These are phyloP conservation scores for Talaromyces sp. DNA, from an alignment of 2,329 filamentous ascomycete species.

Conservation along the genomic window DNA sequence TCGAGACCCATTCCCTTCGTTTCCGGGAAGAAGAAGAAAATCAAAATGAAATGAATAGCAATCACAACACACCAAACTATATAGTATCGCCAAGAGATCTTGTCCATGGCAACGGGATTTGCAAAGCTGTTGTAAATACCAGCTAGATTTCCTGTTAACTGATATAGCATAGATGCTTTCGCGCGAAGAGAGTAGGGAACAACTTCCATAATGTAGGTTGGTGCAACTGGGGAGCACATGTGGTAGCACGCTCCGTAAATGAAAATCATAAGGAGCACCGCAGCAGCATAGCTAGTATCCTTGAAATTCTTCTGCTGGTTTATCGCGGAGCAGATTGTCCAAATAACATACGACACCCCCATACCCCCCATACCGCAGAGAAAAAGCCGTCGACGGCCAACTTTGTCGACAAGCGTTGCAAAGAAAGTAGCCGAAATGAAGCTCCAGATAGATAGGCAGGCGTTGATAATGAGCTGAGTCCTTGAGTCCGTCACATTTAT, in stretches of 20 bases:
- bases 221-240: constrained; percentile 12
- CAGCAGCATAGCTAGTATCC: constrained; percentile 13
- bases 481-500: constrained; percentile 37
- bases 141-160: constrained; percentile 14
- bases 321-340: constrained; percentile 18
- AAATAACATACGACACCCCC: constrained; percentile 18
- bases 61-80: constrained; percentile 19
- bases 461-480: constrained; percentile 39
- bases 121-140: constrained; percentile 18
- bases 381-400: constrained; percentile 16
- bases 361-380: constrained; percentile 19
- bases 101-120: constrained; percentile 19
- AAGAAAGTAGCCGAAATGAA: constrained; percentile 12
- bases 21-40: constrained; percentile 52
- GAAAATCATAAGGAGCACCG: constrained; percentile 20
- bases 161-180: constrained; percentile 18
- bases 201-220: constrained; percentile 18
- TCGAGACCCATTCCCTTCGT: constrained; percentile 53
- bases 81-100: constrained; percentile 20
- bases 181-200: constrained; percentile 18
- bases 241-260: constrained; percentile 19
- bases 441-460: constrained; percentile 18
- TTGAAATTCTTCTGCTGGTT: constrained; percentile 17
- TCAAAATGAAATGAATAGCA: constrained; percentile 21
- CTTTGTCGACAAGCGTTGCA: constrained; percentile 13